Evolutionary conservation across 23 red algal species (phyloP), one percentile per base, ranked within the genome.

Genomic region (Agarophyton chilense): DNA sequence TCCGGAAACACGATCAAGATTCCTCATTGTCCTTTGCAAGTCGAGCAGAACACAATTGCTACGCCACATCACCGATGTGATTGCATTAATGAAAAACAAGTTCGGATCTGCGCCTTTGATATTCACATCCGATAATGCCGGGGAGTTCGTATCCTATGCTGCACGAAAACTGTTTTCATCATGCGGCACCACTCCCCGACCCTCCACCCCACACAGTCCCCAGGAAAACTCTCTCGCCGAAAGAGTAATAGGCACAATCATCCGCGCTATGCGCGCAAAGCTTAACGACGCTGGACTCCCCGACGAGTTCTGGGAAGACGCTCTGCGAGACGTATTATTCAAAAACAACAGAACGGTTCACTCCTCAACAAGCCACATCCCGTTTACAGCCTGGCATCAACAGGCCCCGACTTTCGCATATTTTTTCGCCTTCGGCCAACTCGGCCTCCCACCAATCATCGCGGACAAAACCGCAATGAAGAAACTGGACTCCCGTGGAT

Each of bases 191-290:
- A 4, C 10, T 13, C 12, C 3, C 34, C 42, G 24, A 8, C 32
- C 42, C 1, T 29, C 44, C 14, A n/a, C 32, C 6, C 47, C 84
- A 7, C 61, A 88, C 51, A 38, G 11, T 36, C 68, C 84, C 17
- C 84, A 88, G 47, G 1, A 88, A 77, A 88, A 88, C 47, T 58
- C 60, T 8, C 2, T 60, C 1, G 84, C 66, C 16, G 84, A 76
- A 32, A 43, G 84, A 55, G 39, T 88, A 18, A 88, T 39, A 3
- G 18, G 34, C 43, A 77, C 46, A 12, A 8, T 76, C 35, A 5
- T 60, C 32, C 19, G 41, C 28, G 24, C 47, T 21, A 34, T 13
- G 16, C 14, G 84, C 13, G 4, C 64, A 31, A 28, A 13, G 0
- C 61, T 88, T 2, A 0, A 8, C 14, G 19, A 24, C 18, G 9